Evolutionary conservation across 257 asterid genomes (phyloP), one percentile per base, ranked within the genome.

Genomic region (Anisodus tanguticus): DNA sequence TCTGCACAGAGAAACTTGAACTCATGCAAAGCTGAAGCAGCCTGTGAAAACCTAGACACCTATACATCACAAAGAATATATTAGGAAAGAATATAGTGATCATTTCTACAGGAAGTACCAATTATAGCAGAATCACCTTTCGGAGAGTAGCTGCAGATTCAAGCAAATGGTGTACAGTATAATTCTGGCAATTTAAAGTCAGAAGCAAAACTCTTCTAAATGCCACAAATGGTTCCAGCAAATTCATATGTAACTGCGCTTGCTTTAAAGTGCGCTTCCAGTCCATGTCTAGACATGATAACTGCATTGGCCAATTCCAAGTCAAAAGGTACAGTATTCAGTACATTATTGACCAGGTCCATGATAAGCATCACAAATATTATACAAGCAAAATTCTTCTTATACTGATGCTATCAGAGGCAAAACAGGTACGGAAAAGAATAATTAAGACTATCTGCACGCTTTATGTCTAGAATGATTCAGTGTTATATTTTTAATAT

Each of bases 121-220:
- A 80, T 74, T 70, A 57, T 53, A 70, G 78, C 35, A 70, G 80
- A 76, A 86, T 80, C 89, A 96, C 99, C 97, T 96, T 94, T 26
- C 99, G 98, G 86, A 96, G 98, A 87, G 92, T 87, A 67, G 97
- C 92, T 63, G 99, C 95, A 79, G 99, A 93, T 87, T 91, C 95
- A 87, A 91, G 88, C 84, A 96, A 97, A 91, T 96, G 98, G 84
- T 92, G 90, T 53, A 91, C 88, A 79, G 89, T 90, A 85, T 90
- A 90, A 83, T 90, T 93, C 80, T 51, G 82, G 82, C 93, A 89
- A 81, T 93, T 91, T 83, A 96, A 87, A 84, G 92, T 91, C 88
- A 87, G 93, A 85, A 94, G 98, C 88, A 96, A 88, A 86, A 90
- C 93, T 85, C 95, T 86, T 90, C 99, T 92, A 88, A 96, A 96